These are phyloP conservation scores for Yamadazyma pseudoaaseri DNA, from an alignment of 1,139 yeast species.

Conservation along the genomic window DNA sequence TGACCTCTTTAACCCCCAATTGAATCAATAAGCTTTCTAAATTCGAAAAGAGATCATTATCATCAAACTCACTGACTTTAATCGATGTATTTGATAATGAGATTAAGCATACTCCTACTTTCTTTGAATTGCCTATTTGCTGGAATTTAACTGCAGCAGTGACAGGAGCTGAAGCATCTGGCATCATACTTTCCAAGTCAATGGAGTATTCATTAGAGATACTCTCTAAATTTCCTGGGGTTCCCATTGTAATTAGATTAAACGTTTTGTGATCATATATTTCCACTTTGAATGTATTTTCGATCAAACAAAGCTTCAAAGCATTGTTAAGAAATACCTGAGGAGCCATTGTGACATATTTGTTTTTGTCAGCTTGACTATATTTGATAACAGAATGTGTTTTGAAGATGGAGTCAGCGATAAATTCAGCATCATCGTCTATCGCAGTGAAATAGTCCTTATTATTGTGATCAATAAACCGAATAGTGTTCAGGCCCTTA, in stretches of 20 bases:
- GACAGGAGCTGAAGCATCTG: constrained; percentile 62
- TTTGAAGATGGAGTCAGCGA: constrained; percentile 81
- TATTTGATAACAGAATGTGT: constrained; percentile 76
- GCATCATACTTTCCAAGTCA: constrained; percentile 71
- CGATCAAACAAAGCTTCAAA: constrained; percentile 64
- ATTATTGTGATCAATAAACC: constrained; percentile 66
- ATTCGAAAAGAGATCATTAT: constrained; percentile 83
- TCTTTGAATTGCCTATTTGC: constrained; percentile 41
- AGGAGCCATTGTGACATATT: constrained; percentile 75
- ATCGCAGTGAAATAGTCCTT: constrained; percentile 77
- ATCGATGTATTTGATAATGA: constrained; percentile 67
- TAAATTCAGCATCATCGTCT: constrained; percentile 75
- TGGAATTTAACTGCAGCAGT: constrained; percentile 70
- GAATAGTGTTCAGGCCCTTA: constrained; percentile 48
- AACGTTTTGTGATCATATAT: constrained; percentile 63
- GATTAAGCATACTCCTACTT: constrained; percentile 77
- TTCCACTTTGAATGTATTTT: constrained; percentile 72
- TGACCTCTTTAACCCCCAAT: constrained; percentile 82
- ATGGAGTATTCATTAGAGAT: constrained; percentile 38
- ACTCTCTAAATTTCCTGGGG: constrained; percentile 83
- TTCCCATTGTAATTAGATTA: constrained; percentile 61
- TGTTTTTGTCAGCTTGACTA: constrained; percentile 44
- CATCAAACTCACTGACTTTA: constrained; percentile 78
- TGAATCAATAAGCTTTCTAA: constrained; percentile 84
- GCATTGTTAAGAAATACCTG: constrained; percentile 67